Evolutionary conservation across 768 basidiomycete species (phyloP), one percentile per base, ranked within the genome.

Genomic region (Amanita polypyramis): DNA sequence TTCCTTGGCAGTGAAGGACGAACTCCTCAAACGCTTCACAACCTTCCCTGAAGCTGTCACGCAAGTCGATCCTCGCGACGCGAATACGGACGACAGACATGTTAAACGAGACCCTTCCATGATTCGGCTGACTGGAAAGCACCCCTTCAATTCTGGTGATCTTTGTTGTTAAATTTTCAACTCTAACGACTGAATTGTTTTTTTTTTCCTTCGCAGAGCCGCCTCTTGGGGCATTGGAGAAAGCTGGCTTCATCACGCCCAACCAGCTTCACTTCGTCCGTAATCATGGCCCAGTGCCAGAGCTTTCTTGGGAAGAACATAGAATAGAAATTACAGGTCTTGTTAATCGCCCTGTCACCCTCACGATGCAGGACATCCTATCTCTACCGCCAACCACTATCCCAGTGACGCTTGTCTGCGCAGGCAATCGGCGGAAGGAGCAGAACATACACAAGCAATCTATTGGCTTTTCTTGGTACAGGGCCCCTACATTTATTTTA

Each of bases 351-450:
- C 17, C 35, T 42, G 41, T 52, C 55, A 34, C 4, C 32, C 40
- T 46, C 21, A 35, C 32, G 19, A 32, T 48, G 35, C 34, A 25
- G 58, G 70, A 33, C 62, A 62, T 58, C 21, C 65, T 56, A 62
- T 78, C 50, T 51, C 59, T 29, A 53, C 61, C 27, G 60, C 67
- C 44, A 20, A 62, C 41, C 5, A 82, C 79, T 0, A 51, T 80
- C 3, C 80, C 80, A 3, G 67, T 81, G 15, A 82, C 80, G 0
- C 58, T 82, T 9, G 75, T 76, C 2, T 82, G 80, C 52, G 80
- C 80, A 1, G 80, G 80, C 1, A 82, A 82, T 57, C 61, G 80
- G 2, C 63, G 80, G 21, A 82, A 80, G 56, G 80, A 83, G 54
- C 80, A 82, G 56, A 83, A 83, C 54, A 62, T 78, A 39, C 69